Conservation (phyloP, 2,329 filamentous ascomycete species). For the Cyclaneusma minus region DNA sequence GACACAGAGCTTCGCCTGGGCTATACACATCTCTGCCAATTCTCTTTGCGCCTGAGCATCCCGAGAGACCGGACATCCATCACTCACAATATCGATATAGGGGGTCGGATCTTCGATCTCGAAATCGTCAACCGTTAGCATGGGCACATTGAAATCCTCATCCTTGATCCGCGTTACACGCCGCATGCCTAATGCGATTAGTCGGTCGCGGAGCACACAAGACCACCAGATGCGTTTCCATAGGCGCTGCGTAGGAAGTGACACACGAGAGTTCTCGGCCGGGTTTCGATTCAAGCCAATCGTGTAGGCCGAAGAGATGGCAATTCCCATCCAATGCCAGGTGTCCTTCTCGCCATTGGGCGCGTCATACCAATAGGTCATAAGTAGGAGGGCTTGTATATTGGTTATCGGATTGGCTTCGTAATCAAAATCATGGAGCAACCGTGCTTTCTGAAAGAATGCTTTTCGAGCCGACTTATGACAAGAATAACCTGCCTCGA, state of each 20-base stretch:
- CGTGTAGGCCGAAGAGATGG: slow-evolving; percentile 81
- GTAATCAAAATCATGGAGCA: slow-evolving; percentile 91
- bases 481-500: slow-evolving; percentile 59
- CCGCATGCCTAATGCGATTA: slow-evolving; percentile 87
- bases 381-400: slow-evolving; percentile 74
- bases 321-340: slow-evolving; percentile 98
- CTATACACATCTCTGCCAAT: slow-evolving; percentile 76
- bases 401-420: slow-evolving; percentile 79
- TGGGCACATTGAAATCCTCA: slow-evolving; percentile 85
- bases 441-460: slow-evolving; percentile 75
- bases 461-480: slow-evolving; percentile 72
- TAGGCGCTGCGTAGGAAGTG: slow-evolving; percentile 56
- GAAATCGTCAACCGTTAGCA: slow-evolving; percentile 75
- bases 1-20: slow-evolving; percentile 78
- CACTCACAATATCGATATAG: slow-evolving; percentile 50
- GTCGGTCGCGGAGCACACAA: slow-evolving; percentile 84
- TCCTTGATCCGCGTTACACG: slow-evolving; percentile 84
- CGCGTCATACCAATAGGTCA: slow-evolving; percentile 97
- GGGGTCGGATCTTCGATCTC: slow-evolving; percentile 57
- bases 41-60: slow-evolving; percentile 61
- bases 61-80: slow-evolving; percentile 54
- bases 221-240: slow-evolving; percentile 99
- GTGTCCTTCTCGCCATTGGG: slow-evolving; percentile 96
- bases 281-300: slow-evolving; percentile 87
- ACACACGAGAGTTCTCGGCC: slow-evolving; percentile 56